These are phyloP conservation scores for Pleurotus tuoliensis DNA, from an alignment of 768 basidiomycete species.

Conservation along the genomic window DNA sequence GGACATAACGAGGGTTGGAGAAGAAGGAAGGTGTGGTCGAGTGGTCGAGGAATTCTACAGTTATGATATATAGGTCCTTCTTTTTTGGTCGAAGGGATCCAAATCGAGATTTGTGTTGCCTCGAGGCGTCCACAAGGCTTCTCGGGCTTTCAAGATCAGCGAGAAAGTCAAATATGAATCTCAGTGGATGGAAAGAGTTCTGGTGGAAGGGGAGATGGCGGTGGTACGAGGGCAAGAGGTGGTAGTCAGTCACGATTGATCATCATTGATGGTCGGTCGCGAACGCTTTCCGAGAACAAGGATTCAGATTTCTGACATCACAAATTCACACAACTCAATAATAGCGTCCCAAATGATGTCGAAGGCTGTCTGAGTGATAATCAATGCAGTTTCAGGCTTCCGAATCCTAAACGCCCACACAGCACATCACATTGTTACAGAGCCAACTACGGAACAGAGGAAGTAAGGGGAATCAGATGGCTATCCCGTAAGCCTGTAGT, in stretches of 20 bases:
- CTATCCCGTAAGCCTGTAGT: not conserved
- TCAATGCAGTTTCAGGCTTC: not conserved
- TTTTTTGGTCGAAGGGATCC: not conserved
- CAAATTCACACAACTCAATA: conserved; percentile 4
- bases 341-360: not conserved
- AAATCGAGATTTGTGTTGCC: conserved; percentile 8
- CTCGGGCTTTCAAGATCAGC: conserved; percentile 8
- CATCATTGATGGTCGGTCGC: not conserved
- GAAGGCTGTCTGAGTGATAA: not conserved
- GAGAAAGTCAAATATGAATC: conserved; percentile 7
- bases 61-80: conserved; percentile 1
- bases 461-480: not conserved
- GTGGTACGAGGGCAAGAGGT: conserved; percentile 6
- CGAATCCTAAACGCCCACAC: not conserved
- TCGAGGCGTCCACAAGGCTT: conserved; percentile 7
- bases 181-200: not conserved
- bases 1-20: conserved; percentile 14
- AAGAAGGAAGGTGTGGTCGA: not conserved
- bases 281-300: conserved; percentile 5
- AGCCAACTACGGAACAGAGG: not conserved
- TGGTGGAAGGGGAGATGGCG: not conserved
- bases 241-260: not conserved
- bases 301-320: conserved; percentile 3
- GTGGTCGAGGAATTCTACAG: not conserved
- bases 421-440: not conserved